Percentiles rank a stretch among this genome's conserved stretches.
These are phyloP conservation scores for Saccharomycopsis guyanensis DNA, from an alignment of 805 yeast species.

Conservation along the genomic window DNA sequence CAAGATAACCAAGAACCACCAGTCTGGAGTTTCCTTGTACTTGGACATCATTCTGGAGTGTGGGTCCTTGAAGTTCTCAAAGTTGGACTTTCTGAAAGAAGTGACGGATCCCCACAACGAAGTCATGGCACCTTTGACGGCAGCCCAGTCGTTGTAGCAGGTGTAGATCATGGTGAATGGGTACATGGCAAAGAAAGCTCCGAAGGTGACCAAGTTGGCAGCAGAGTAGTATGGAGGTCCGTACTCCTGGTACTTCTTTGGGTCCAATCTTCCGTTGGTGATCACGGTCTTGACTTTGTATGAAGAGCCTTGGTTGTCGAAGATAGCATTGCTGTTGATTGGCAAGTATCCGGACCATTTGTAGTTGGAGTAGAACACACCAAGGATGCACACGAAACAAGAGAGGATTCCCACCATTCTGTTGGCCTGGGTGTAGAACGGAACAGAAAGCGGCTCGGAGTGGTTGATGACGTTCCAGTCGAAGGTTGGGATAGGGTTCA, in stretches of 20 bases:
- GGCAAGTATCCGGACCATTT: conserved; percentile 34
- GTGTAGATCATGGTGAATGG: conserved; percentile 50
- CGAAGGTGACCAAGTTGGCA: conserved; percentile 51
- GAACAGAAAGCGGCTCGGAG: conserved; percentile 34
- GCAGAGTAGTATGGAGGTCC: conserved; percentile 66
- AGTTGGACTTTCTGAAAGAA: conserved; percentile 20
- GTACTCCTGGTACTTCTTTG: conserved; percentile 38
- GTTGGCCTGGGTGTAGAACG: conserved; percentile 33
- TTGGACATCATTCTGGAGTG: conserved; percentile 49
- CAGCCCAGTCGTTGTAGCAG: conserved; percentile 37
- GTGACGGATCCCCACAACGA: conserved; percentile 29
- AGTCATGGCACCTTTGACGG: conserved; percentile 33
- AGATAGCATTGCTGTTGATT: conserved; percentile 41
- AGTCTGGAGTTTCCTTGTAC: conserved; percentile 54
- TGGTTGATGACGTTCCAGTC: conserved; percentile 41
- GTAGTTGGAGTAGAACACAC: conserved; percentile 35
- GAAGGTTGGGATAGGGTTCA: conserved; percentile 46
- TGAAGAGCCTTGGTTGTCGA: conserved; percentile 42
- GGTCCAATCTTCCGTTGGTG: conserved; percentile 38
- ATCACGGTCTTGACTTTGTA: conserved; percentile 43
- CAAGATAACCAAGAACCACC: conserved; percentile 42
- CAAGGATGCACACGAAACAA: conserved; percentile 30
- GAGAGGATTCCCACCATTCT: conserved; percentile 30
- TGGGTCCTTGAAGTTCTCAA: conserved; percentile 37
- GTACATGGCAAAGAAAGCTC: conserved; percentile 48